Percentiles rank a stretch among this genome's conserved stretches.
phyloP scores from a whole-genome alignment of 306 rosid species.

The Parietaria judaica region DNA sequence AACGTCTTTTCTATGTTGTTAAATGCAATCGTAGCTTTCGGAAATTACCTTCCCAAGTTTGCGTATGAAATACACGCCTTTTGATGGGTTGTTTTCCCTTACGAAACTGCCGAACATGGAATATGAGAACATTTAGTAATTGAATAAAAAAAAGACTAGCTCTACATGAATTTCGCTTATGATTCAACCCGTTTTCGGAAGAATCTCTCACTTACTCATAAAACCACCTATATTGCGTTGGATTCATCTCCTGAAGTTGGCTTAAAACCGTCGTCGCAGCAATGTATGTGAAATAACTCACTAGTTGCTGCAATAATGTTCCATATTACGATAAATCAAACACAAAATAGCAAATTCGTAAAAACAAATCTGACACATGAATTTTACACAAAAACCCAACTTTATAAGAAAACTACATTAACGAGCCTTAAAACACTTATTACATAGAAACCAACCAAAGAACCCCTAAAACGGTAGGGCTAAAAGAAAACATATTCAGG shows the following conservation, averaged over 20 bases:
- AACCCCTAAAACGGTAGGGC: no score
- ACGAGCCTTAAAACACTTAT: no score
- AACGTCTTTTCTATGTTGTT: neutral
- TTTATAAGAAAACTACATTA: no score
- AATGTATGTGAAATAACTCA: constrained; percentile 87
- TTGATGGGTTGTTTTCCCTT: constrained; percentile 63
- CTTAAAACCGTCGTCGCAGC: constrained; percentile 94
- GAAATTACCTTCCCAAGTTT: constrained; percentile 69
- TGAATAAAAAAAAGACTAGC: no score
- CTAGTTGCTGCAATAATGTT: constrained; percentile 61
- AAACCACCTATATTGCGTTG: constrained; percentile 80
- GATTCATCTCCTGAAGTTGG: constrained; percentile 93
- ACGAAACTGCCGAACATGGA: constrained; percentile 46
- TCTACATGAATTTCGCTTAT: no score
- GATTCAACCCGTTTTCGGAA: no score
- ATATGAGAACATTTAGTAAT: neutral
- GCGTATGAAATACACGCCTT: constrained; percentile 71
- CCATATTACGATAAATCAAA: neutral
- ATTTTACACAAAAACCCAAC: no score
- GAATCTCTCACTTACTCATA: constrained; percentile 56
- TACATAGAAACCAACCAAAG: no score
- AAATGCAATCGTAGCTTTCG: neutral
- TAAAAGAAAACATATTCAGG: no score
- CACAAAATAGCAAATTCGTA: neutral
- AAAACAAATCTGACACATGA: no score